Base-by-base conservation (phyloP, 2,329 filamentous ascomycete species). In the Cadophora luteo-olivacea region DNA sequence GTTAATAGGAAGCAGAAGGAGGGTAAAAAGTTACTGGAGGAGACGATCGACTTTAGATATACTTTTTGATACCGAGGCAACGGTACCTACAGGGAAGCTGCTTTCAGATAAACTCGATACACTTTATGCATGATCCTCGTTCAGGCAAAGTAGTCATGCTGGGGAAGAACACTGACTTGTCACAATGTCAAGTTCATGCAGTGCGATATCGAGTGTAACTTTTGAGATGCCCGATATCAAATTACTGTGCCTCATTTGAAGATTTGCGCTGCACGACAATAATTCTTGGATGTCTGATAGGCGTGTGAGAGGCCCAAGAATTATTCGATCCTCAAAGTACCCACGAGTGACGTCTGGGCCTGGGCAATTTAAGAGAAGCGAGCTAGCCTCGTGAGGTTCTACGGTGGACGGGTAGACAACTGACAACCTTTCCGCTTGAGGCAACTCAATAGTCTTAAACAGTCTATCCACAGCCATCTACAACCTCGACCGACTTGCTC, bases 11-110 rank as follows among this genome's bases (percentile, higher is more conserved):
- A 78, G 66, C 85, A 87, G 74, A 78, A 74, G 11, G 79, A 75
- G 54, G 86, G 85, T 0, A 80, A 80, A 73, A 79, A 77, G 41
- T 64, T 85, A 1, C 80, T 90, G 55, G 87, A 89, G 74, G 70
- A 68, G 48, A 76, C 72, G 8, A 52, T 71, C 8, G 70, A 68
- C 19, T 77, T 77, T 65, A 75, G 70, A 70, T 77, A 77, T 71
- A 75, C 73, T 66, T 78, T 73, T 71, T 77, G 65, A 72, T 51
- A 29, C 22, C 19, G 68, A 32, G 48, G 51, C 61, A 38, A 49
- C n/a, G 51, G 49, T 45, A 22, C 16, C n/a, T 24, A 24, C 65
- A 67, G 61, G 41, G 61, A 64, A 57, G 38, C 7, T 58, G 16
- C 33, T 57, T 51, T 19, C 49, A 51, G n/a, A 38, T 49, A 12